Conservation (phyloP, 2,329 filamentous ascomycete genomes). For the Teratosphaeria gauchensis region DNA sequence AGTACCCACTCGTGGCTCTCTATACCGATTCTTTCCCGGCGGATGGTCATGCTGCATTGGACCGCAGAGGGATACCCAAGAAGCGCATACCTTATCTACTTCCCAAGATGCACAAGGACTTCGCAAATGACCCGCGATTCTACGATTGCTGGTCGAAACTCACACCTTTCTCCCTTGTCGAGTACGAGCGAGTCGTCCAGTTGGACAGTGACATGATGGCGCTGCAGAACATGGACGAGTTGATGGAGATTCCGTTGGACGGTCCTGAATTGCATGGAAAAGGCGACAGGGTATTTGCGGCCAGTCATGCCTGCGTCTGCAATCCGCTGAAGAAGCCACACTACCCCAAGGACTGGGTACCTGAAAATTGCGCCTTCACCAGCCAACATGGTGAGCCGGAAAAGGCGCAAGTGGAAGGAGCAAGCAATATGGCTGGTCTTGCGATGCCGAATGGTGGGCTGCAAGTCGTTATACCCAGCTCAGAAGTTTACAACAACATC, state of each 20-base stretch:
- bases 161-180: conserved; percentile 62
- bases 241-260: conserved; percentile 75
- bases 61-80: conserved; percentile 57
- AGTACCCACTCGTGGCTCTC: conserved; percentile 71
- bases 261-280: conserved; percentile 40
- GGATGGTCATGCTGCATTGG: conserved; percentile 59
- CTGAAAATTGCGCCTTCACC: conserved; percentile 53
- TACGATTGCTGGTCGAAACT: conserved; percentile 88
- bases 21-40: conserved; percentile 69
- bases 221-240: conserved; percentile 76
- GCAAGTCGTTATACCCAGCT: conserved; percentile 51
- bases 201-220: conserved; percentile 86
- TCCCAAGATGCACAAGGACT: conserved; percentile 57
- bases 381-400: conserved; percentile 44
- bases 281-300: conserved; percentile 64
- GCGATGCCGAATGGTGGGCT: conserved; percentile 53
- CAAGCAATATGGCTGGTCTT: conserved; percentile 41
- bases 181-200: conserved; percentile 72
- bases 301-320: conserved; percentile 76
- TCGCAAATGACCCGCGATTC: conserved; percentile 70
- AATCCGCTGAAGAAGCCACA: conserved; percentile 70
- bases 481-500: conserved; percentile 44
- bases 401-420: conserved; percentile 43
- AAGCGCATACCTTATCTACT: conserved; percentile 64
- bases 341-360: conserved; percentile 65